Evolutionary conservation across 805 yeast genomes (phyloP), one percentile per base, ranked within the genome.

Genomic region (Teunomyces stri): DNA sequence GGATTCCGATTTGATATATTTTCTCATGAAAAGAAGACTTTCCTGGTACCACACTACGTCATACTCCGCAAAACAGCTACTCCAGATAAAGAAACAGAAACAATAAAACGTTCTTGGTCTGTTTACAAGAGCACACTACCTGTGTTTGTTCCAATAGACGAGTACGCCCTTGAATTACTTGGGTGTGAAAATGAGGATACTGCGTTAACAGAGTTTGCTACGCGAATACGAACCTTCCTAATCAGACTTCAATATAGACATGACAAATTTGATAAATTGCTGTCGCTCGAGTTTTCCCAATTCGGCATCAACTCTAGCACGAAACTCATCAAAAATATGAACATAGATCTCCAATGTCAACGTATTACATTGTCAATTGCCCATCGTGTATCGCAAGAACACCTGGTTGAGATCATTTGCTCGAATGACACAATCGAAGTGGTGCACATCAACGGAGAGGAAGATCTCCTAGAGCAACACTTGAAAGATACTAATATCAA

Each of bases 1-100:
- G 85, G 85, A 0, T 51, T 80, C 5, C 59, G 85, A n/a, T 78
- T 78, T 53, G 85, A 80, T 49, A 54, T 70, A 2, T 71, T 66
- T 51, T 58, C 65, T 2, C 51, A 54, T 12, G 29, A 47, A 2
- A 60, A 61, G 31, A 13, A 30, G 18, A 38, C 13, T 29, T 80
- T 61, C 53, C 36, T 58, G 3, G 55, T 60, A 1, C 80, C 83
- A 2, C 82, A 78, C 53, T 80, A 80, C 55, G 67, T 75, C 12
- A 79, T 80, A 2, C 60, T 80, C n/a, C 46, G 47, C 30, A 49
- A 50, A 21, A 33, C 44, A 7, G 10, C 34, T 16, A 13, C 40
- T 11, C 15, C 22, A n/a, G 30, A 28, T 13, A 12, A 27, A 28
- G 35, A 57, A 54, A 39, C 45, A 22, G 6, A 41, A 36, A 6